These are phyloP conservation scores for Citrus sinensis DNA, from an alignment of 345 rosid species.

Conservation along the genomic window DNA sequence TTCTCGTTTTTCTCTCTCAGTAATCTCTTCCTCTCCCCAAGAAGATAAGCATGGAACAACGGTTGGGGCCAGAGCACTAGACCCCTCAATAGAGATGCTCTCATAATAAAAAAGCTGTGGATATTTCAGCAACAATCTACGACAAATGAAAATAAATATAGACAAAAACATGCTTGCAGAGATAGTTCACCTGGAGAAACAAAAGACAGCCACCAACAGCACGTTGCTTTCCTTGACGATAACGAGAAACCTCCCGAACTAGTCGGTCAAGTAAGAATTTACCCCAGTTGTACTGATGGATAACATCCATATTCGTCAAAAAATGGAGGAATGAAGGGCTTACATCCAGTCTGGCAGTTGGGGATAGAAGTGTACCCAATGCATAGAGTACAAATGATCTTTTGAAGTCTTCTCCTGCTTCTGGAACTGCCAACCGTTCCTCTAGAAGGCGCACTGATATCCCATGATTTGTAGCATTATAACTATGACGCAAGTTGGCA, in stretches of 20 bases:
- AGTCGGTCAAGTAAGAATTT: slow-evolving; percentile 46
- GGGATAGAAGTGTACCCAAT: slow-evolving; percentile 44
- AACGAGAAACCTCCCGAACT: slow-evolving; percentile 44
- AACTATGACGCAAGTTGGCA: slow-evolving; percentile 33
- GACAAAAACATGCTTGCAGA: not conserved
- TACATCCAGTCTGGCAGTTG: slow-evolving; percentile 49
- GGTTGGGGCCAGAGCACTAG: slow-evolving; percentile 16
- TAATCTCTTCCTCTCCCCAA: slow-evolving; percentile 51
- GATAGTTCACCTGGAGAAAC: slow-evolving; percentile 39
- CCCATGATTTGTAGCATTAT: slow-evolving; percentile 46
- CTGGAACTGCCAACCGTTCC: slow-evolving; percentile 34
- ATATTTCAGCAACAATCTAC: slow-evolving; percentile 3
- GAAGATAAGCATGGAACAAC: slow-evolving; percentile 32
- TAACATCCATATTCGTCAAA: slow-evolving; percentile 37
- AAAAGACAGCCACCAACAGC: slow-evolving; percentile 52
- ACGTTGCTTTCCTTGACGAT: slow-evolving; percentile 44
- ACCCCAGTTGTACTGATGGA: slow-evolving; percentile 50
- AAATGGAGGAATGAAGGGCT: slow-evolving; percentile 52
- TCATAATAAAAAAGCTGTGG: slow-evolving; percentile 43
- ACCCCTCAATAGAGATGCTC: slow-evolving; percentile 34
- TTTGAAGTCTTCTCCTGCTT: slow-evolving; percentile 48
- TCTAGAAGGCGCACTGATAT: slow-evolving; percentile 49
- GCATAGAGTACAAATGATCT: slow-evolving; percentile 45
- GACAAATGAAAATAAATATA: not conserved
- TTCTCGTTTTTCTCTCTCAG: slow-evolving; percentile 45